These are phyloP conservation scores for Mucor circinelloides DNA, from an alignment of 371 early-diverging fungal species.

Conservation along the genomic window DNA sequence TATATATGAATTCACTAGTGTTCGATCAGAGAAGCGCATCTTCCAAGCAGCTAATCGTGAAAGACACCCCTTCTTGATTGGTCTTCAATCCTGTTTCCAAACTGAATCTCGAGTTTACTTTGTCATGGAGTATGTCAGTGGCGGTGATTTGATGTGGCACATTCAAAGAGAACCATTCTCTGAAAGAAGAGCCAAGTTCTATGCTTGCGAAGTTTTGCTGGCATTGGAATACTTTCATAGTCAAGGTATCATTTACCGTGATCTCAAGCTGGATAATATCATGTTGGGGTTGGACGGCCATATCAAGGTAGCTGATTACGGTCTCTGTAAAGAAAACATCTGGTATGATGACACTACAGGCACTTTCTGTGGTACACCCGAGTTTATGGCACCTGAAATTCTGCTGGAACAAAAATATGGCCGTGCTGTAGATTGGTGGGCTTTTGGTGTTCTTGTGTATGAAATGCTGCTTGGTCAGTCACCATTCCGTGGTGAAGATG, in stretches of 20 bases:
- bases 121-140: conserved; percentile 99
- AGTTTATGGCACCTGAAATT: conserved; percentile 81
- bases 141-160: conserved; percentile 99
- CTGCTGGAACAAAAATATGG: conserved; percentile 83
- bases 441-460: conserved; percentile 89
- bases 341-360: conserved; percentile 63
- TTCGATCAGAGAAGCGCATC: conserved; percentile 93
- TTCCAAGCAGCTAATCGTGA: conserved; percentile 88
- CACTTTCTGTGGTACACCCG: conserved; percentile 93
- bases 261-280: conserved; percentile 53
- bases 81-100: conserved; percentile 96
- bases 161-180: conserved; percentile 88
- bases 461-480: conserved; percentile 96
- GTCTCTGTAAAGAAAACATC: conserved; percentile 67
- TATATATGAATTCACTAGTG: no score
- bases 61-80: conserved; percentile 97
- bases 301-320: conserved; percentile 99
- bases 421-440: conserved; percentile 94
- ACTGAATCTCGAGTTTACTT: conserved; percentile 94
- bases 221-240: conserved; percentile 77
- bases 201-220: conserved; percentile 94
- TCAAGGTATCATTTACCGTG: conserved; percentile 55
- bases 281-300: conserved; percentile 84
- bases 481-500: conserved; percentile 95
- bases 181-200: conserved; percentile 90